These are phyloP conservation scores for Sanghuangporus baumii DNA, from an alignment of 1,284 basidiomycete species.

Conservation along the genomic window DNA sequence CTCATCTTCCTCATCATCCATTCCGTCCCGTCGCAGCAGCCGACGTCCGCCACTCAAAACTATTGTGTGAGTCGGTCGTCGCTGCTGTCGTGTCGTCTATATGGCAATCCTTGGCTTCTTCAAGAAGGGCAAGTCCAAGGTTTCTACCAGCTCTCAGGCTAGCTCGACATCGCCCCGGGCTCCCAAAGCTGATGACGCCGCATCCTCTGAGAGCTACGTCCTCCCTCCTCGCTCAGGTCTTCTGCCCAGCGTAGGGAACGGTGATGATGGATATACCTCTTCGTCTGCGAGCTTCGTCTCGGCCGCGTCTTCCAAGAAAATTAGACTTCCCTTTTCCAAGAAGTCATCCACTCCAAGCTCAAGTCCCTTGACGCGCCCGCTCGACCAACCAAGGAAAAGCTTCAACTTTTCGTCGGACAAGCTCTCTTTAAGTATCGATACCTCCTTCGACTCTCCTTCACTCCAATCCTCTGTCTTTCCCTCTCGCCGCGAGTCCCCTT, in stretches of 20 bases:
- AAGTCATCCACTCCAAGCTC: constrained; percentile 7
- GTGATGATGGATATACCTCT: constrained; percentile 13
- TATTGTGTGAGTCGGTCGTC: neutral
- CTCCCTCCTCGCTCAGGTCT: constrained; percentile 10
- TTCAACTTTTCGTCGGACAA: constrained; percentile 7
- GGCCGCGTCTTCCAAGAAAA: constrained; percentile 12
- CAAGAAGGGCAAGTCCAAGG: constrained; percentile 18
- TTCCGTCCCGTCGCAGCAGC: neutral
- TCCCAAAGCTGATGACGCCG: constrained; percentile 13
- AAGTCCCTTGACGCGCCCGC: constrained; percentile 2
- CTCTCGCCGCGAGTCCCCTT: constrained; percentile 8
- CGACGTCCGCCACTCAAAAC: neutral
- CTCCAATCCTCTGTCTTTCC: constrained; percentile 11
- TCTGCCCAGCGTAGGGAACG: constrained; percentile 6
- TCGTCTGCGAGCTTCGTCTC: constrained; percentile 14
- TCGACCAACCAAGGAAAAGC: neutral
- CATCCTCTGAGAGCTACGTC: constrained; percentile 11
- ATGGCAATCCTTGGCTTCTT: constrained; percentile 21
- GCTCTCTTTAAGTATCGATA: constrained; percentile 5
- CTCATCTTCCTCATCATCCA: neutral
- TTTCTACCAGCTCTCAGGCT: constrained; percentile 11
- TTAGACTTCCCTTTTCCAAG: constrained; percentile 14
- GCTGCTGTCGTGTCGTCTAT: neutral
- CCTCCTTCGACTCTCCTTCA: constrained; percentile 4
- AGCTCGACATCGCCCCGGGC: constrained; percentile 3